Conservation (phyloP, 805 yeast species). For the Spathaspora sp. region DNA sequence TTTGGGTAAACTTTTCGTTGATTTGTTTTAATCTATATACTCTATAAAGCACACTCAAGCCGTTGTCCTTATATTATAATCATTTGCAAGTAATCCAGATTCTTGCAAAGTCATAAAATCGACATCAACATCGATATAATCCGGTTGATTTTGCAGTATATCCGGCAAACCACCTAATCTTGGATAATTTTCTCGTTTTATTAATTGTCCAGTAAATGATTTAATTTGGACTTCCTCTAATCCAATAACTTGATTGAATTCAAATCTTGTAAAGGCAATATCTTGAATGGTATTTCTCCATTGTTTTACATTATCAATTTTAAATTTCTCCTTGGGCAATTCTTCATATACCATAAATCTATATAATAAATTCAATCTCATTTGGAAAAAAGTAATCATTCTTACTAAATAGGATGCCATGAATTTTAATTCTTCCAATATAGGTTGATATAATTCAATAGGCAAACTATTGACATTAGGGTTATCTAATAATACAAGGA, state of each 20-base stretch:
- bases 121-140: conserved; percentile 5
- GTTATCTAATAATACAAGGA: conserved; percentile 16
- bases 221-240: conserved; percentile 17
- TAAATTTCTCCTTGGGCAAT: conserved; percentile 16
- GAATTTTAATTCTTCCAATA: conserved; percentile 14
- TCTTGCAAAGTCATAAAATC: conserved; percentile 11
- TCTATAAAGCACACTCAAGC: not conserved
- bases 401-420: conserved; percentile 29
- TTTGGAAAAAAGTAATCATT: conserved; percentile 24
- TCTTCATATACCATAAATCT: conserved; percentile 22
- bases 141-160: not conserved
- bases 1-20: too few relatives aligned
- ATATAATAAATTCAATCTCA: conserved; percentile 26
- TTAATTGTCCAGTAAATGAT: conserved; percentile 10
- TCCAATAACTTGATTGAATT: conserved; percentile 18
- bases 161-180: not conserved
- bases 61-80: conserved; percentile 5
- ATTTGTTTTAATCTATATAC: not conserved
- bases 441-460: conserved; percentile 10
- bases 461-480: conserved; percentile 3
- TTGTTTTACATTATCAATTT: conserved; percentile 19
- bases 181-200: conserved; percentile 13
- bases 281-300: conserved; percentile 27
- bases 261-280: conserved; percentile 18
- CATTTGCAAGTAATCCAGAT: conserved; percentile 11